Evolutionary conservation across 768 basidiomycete species (phyloP), one percentile per base, ranked within the genome.

Genomic region (Termitomyces sp.): DNA sequence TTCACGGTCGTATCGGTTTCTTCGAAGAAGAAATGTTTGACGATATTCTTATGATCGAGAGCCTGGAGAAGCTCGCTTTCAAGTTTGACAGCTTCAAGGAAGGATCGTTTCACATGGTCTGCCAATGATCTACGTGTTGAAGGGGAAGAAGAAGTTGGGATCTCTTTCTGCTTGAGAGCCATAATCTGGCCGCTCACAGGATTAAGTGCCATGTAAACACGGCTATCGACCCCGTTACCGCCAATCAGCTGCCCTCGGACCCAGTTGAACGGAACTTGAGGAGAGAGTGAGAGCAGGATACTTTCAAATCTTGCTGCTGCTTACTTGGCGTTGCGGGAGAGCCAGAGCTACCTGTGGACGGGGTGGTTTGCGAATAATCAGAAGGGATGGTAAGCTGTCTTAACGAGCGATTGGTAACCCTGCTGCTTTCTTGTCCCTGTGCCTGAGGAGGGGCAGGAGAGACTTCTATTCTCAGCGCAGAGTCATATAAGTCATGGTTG

Each of bases 161-260:
- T 83, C 70, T 98, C 95, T 51, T 98, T 96, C 72, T 98, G 97
- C 72, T 99, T 99, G 62, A 98, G 94, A 20, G 96, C 95, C 66
- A 98, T 93, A 88, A 96, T 94, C 72, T 97, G 94, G 56, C 93
- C 92, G 0, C 93, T 94, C 3, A 89, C 92, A 36, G 91, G 90
- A 70, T 98, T 97, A 58, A 98, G 76, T 14, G 92, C 97, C 55
- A 98, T 82, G 67, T 97, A 99, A 35, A 99, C 96, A 45, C 88
- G 84, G 10, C 97, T 97, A 67, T 94, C 98, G 8, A 92, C 94
- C 22, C 96, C 97, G 66, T 90, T 94, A 30, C 96, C 92, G 26
- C 97, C 96, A 60, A 99, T 96, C 35, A 98, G 79, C 71, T 97
- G 92, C 50, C 96, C 97, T 63, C 94, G 89, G 47, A 97, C 90